Percentiles rank a stretch among this genome's conserved stretches.
Evolutionary conservation across 176 grass and related monocot genomes (phyloP).

Genomic region (Themeda triandra): DNA sequence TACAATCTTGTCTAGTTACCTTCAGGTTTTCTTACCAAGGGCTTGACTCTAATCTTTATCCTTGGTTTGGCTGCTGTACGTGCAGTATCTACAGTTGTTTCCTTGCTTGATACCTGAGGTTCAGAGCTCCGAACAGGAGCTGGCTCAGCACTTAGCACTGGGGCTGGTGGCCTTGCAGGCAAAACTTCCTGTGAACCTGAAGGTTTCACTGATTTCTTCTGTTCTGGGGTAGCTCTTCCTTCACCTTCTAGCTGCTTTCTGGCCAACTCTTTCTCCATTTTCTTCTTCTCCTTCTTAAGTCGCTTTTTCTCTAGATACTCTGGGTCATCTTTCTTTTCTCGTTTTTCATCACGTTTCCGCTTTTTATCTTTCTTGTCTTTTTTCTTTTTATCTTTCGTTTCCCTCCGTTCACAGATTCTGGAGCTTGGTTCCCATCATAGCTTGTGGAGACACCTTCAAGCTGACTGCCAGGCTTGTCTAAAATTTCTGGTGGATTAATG

Average conservation of each 20-base stretch:
- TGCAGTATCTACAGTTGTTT: constrained; percentile 40
- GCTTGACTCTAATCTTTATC: constrained; percentile 81
- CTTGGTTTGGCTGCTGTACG: constrained; percentile 44
- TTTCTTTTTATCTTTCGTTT: constrained; percentile 57
- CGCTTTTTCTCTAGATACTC: constrained; percentile 83
- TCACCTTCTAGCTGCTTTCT: constrained; percentile 57
- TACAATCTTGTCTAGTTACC: neutral
- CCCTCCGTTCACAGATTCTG: constrained; percentile 14
- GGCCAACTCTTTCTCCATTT: constrained; percentile 66
- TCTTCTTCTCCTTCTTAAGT: constrained; percentile 67
- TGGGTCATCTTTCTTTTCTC: constrained; percentile 69
- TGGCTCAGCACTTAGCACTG: constrained; percentile 3
- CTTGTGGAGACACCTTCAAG: constrained; percentile 42
- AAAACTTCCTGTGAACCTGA: constrained; percentile 27
- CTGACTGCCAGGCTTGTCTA: constrained; percentile 34
- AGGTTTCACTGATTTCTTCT: constrained; percentile 36
- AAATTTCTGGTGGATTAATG: constrained; percentile 24
- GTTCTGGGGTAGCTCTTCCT: constrained; percentile 33
- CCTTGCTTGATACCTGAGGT: constrained; percentile 51
- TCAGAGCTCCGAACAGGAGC: constrained; percentile 33
- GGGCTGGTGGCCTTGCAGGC: constrained; percentile 19
- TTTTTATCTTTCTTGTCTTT: constrained; percentile 87
- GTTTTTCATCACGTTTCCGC: constrained; percentile 56
- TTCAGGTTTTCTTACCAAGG: constrained; percentile 30
- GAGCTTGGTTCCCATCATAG: constrained; percentile 42